Conservation (phyloP, 257 asterid species). For the Coffea eugenioides region DNA sequence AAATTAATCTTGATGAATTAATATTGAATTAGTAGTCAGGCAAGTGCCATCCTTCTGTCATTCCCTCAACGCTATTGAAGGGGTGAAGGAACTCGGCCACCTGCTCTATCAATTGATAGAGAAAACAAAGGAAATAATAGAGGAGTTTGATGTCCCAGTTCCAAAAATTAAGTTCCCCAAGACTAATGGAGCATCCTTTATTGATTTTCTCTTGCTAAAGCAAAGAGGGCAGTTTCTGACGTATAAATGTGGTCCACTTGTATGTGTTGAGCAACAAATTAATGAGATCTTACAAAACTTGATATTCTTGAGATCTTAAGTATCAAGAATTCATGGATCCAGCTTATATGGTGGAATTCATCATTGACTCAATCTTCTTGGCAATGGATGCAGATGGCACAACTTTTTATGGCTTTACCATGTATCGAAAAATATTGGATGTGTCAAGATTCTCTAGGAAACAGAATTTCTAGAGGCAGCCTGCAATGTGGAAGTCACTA, state of each 20-base stretch:
- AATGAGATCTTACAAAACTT: neutral
- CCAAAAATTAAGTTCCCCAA: neutral
- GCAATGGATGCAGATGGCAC: neutral
- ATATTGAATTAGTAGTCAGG: neutral
- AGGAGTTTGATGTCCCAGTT: neutral
- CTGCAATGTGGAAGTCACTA: neutral
- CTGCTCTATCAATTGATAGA: neutral
- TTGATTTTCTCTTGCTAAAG: neutral
- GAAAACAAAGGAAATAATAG: neutral
- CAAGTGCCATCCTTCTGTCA: neutral
- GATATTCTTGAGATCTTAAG: neutral
- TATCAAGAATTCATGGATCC: neutral
- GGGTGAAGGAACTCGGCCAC: neutral
- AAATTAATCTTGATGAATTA: neutral
- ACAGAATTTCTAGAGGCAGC: neutral
- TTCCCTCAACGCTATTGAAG: neutral
- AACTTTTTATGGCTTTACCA: conserved; percentile 12
- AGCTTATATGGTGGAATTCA: neutral
- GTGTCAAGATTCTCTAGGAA: neutral
- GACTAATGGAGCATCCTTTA: neutral
- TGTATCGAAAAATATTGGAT: conserved; percentile 3
- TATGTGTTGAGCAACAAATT: neutral
- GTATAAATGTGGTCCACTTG: neutral
- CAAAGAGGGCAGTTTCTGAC: neutral
- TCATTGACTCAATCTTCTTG: conserved; percentile 10